These are phyloP conservation scores for Plasmodium relictum DNA, from an alignment of 169 alveolate genomes.

Conservation along the genomic window DNA sequence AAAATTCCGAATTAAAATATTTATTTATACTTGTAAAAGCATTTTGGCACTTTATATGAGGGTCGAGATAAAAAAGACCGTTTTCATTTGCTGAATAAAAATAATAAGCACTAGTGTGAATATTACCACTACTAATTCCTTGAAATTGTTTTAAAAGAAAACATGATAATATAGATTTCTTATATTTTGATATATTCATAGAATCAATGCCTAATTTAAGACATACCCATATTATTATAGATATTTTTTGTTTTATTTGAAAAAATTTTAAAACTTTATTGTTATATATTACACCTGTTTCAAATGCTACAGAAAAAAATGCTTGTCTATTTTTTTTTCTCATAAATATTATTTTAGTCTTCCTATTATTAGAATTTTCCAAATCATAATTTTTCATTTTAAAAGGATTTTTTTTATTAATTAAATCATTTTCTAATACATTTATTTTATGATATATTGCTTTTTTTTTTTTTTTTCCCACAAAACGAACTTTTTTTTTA, in stretches of 20 bases:
- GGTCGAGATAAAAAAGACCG: conserved; percentile 79
- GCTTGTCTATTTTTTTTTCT: conserved; percentile 48
- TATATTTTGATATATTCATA: conserved; percentile 34
- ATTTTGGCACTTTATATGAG: conserved; percentile 79
- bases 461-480: conserved; percentile 41
- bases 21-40: conserved; percentile 40
- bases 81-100: conserved; percentile 78
- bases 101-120: conserved; percentile 76
- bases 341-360: background rate
- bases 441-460: background rate
- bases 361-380: background rate
- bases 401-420: background rate
- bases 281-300: conserved; percentile 64
- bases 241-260: conserved; percentile 52
- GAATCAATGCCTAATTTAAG: conserved; percentile 67
- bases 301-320: conserved; percentile 57
- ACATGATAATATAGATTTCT: conserved; percentile 73
- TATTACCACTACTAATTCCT: conserved; percentile 81
- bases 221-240: conserved; percentile 66
- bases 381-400: background rate
- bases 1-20: conserved; percentile 35
- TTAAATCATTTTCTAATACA: background rate
- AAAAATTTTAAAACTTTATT: conserved; percentile 60
- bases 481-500: conserved; percentile 56
- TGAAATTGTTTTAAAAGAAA: conserved; percentile 78